Evolutionary conservation across 768 basidiomycete species (phyloP), one percentile per base, ranked within the genome.

Genomic region (Suillus brevipes): DNA sequence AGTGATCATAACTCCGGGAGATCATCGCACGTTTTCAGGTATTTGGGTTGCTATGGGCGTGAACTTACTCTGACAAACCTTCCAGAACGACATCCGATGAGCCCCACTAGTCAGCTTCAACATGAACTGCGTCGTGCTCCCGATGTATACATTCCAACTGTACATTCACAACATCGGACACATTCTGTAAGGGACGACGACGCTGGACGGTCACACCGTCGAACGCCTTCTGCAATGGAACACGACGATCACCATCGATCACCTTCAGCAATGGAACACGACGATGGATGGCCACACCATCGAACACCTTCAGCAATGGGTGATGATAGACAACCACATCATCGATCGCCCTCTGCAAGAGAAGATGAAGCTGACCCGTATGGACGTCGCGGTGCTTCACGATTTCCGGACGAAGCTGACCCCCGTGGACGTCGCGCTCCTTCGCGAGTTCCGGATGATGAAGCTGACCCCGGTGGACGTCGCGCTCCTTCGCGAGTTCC

Each of bases 81-180:
- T 20, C 16, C 40, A 78, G 76, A 63, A 40, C 70, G 57, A 10
- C 66, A 16, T 58, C 16, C 59, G 14, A 50, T 61, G 42, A 69
- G 71, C 23, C 67, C 67, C 6, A 14, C 20, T 50, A 59, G 60
- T 28, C 23, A 49, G 2, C 50, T 64, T 38, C 60, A 61, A 36
- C 60, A 42, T 6, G 60, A 70, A 6, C 47, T 70, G 45, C 47
- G 64, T 25, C 53, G 12, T 0, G 53, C 64, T 0, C 67, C 64
- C 3, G 72, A 69, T 0, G 56, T 31, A 43, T 66, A 16, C 65
- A 50, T n/a, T 60, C 66, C 70, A 31, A 43, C 40, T n/a, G 34
- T 67, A 16, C 68, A 40, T n/a, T 56, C 23, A 38, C 28, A 42
- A 9, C 7, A 1, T 23, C 7, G 20, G 5, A 25, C 25, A 6